Base-by-base conservation (phyloP, 139 green algal genomes). In the Tetradesmus obliquus region DNA sequence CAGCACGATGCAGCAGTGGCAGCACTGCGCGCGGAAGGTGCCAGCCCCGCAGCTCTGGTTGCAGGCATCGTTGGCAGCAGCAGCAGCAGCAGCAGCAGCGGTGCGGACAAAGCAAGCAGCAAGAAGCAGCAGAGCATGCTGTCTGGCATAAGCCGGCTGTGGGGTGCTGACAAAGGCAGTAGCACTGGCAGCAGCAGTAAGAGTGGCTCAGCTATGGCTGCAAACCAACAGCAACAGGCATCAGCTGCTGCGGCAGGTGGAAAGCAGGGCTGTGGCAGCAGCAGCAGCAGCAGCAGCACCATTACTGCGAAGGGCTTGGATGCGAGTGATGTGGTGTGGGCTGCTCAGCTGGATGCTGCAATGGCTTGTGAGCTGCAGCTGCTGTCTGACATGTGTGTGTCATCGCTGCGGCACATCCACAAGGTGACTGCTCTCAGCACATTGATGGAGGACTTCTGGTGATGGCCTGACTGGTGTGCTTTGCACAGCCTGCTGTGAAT, bases 281-380 rank as follows among this genome's bases (percentile, higher is more conserved):
- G 17, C 17, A 76, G 17, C 17, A 76, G 66, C 17, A 9, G 8
- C 6, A 6, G 66, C 17, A 76, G 15, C 17, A 76, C 8, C 2
- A 24, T 24, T 13, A 19, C 5, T 6, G 66, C 0, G 66, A 5
- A 66, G 9, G 6, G 66, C 12, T 3, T 24, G 66, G 17, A 76
- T 76, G 66, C 66, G 17, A 76, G 66, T 19, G 54, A 71, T 71
- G 81, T 55, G 7, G 81, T 71, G 6, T 72, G 82, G 82, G 55
- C 82, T 69, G 82, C 82, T 54, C 82, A 87, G 82, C n/a, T 87
- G 55, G 82, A 72, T 53, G 53, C 82, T 72, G 82, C 54, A 9
- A 22, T 87, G 20, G 82, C 82, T 17, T 60, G 54, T 58, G 82
- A 87, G 55, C 19, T 87, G 3, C 82, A 87, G 54, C 82, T 87